A percentile compares a stretch with the other conserved stretches of the same genome.
Evolutionary conservation across 2,329 filamentous ascomycete species (phyloP).

Genomic region (Fusarium vanettenii): DNA sequence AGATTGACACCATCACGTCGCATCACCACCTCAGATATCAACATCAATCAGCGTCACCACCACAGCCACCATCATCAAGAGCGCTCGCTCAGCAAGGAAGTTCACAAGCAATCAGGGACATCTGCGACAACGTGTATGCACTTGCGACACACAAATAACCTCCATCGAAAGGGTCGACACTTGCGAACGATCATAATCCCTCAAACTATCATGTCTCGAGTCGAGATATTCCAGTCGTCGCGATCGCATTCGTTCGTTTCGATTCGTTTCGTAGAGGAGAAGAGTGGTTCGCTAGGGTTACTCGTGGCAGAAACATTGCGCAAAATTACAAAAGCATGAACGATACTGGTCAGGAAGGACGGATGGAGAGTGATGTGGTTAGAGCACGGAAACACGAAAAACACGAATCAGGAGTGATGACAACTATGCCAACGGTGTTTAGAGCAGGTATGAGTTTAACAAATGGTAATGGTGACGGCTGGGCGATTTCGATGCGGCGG

Average conservation of each 20-base stretch:
- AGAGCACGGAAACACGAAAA: not conserved
- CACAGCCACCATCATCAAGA: not conserved
- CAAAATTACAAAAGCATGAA: not conserved
- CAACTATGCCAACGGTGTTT: not conserved
- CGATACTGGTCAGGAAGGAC: not conserved
- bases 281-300: not conserved
- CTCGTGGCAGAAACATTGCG: not conserved
- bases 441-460: not conserved
- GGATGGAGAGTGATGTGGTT: not conserved
- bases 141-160: not conserved
- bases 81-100: not conserved
- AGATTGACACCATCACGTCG: not conserved
- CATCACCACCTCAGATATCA: not conserved
- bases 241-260: not conserved
- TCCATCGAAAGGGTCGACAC: not conserved
- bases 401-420: not conserved
- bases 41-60: not conserved
- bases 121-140: not conserved
- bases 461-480: not conserved
- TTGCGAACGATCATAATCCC: not conserved
- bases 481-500: not conserved
- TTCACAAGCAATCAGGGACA: not conserved
- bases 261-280: not conserved
- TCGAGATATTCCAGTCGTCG: not conserved
- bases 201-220: not conserved